phyloP scores from a whole-genome alignment of 1,139 yeast genomes.

The Hyphopichia fennica region DNA sequence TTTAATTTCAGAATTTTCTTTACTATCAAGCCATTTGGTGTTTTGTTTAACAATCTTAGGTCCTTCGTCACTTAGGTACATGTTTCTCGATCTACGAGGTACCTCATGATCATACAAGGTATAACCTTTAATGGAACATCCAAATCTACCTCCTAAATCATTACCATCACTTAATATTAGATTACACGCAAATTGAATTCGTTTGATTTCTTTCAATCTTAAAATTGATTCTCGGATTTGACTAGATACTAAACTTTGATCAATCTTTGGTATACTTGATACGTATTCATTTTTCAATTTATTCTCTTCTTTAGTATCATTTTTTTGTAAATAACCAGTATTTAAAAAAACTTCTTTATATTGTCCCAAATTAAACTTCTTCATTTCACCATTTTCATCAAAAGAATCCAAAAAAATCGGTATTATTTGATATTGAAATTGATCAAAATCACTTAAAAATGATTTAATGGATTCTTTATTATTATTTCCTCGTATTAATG shows the following conservation, averaged over 20 bases:
- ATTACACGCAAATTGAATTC: conserved; percentile 66
- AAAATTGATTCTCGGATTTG: conserved; percentile 52
- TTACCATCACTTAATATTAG: conserved; percentile 42
- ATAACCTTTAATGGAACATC: conserved; percentile 72
- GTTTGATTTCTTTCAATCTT: conserved; percentile 57
- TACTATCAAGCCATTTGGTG: conserved; percentile 21
- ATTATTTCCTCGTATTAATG: conserved; percentile 23
- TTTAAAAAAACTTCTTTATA: conserved; percentile 59
- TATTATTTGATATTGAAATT: conserved; percentile 49
- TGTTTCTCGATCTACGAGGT: conserved; percentile 32
- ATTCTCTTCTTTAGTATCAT: conserved; percentile 10
- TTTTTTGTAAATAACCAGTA: conserved; percentile 31
- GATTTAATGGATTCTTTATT: conserved; percentile 32
- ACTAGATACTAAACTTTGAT: conserved; percentile 42
- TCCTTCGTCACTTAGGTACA: conserved; percentile 53
- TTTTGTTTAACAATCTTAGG: conserved; percentile 55
- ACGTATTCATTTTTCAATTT: conserved; percentile 12
- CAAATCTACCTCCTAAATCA: conserved; percentile 41
- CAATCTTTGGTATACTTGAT: conserved; percentile 5
- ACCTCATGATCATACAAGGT: conserved; percentile 59
- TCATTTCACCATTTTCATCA: conserved; percentile 12
- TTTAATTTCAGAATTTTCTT: conserved; percentile 21
- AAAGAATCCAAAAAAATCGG: conserved; percentile 60
- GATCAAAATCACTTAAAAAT: conserved; percentile 60
- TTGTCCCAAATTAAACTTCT: conserved; percentile 48